Evolutionary conservation across 2,329 filamentous ascomycete species (phyloP), one percentile per base, ranked within the genome.

Genomic region (Exophiala xenobiotica): DNA sequence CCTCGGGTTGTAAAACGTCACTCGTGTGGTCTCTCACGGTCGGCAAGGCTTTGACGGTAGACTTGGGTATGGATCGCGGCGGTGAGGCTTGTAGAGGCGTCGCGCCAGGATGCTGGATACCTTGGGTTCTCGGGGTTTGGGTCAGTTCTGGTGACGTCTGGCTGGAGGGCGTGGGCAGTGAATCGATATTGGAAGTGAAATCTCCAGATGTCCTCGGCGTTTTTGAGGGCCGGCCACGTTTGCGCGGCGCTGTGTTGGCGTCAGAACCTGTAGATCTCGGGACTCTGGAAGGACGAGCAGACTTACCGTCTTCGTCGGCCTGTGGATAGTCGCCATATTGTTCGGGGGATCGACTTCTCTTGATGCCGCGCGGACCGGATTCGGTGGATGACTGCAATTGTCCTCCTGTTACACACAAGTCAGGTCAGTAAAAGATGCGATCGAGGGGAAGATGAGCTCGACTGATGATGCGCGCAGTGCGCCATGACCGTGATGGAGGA

Each of bases 1-100:
- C 88, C 64, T 90, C 88, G 22, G 87, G 78, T 46, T 88, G 90
- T 23, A 99, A 81, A 69, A 97, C 92, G 68, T 97, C 92, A 12
- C 92, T 97, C 2, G 93, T 99, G 69, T 99, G 93, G 66, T 99
- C 93, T 70, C 93, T 80, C 11, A 97, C 93, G 3, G 93, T 97
- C 2, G 93, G 93, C 37, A 99, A 78, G 1, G 93, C 93, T 73
- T 99, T 99, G 62, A 97, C 78, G 6, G 92, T 88, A 7, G 78
- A 66, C 18, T 56, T 52, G 5, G 60, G 58, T 12, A 57, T 23
- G 83, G 78, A 48, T 4, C 54, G 49, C 7, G 60, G 46, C 12
- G 90, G 80, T 11, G 82, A 83, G 14, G 74, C 69, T 56, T 82
- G 88, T 16, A 74, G 71, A 11, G 81, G 80, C 16, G 80, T 81